Percentiles rank a stretch among this genome's conserved stretches.
Conservation (phyloP, 148 eudicot genomes). For the Rhododendron williamsianum region DNA sequence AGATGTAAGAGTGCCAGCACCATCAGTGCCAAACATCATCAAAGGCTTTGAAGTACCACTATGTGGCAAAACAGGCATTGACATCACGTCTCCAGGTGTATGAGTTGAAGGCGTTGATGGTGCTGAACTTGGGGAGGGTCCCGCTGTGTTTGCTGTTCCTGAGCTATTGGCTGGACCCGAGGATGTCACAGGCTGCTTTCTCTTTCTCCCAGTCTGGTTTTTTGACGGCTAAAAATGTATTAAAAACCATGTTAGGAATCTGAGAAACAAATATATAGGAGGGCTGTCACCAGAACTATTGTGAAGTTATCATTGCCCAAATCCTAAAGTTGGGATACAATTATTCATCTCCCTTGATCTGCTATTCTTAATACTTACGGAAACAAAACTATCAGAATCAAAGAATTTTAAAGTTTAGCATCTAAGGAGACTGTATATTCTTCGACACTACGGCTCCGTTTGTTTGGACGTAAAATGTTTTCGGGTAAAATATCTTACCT, state of each 20-base stretch:
- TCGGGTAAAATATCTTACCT: too few relatives aligned
- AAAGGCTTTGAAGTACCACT: slow-evolving; percentile 60
- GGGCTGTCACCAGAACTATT: neutral
- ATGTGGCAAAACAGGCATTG: slow-evolving; percentile 61
- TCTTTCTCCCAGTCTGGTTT: slow-evolving; percentile 80
- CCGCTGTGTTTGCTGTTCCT: slow-evolving; percentile 94
- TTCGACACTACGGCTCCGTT: neutral
- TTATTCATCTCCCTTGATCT: neutral
- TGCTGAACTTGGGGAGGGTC: slow-evolving; percentile 94
- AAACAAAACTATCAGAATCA: neutral
- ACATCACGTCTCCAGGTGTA: slow-evolving; percentile 87
- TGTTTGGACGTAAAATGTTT: too few relatives aligned
- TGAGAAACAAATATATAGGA: slow-evolving; percentile 21
- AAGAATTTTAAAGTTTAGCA: neutral
- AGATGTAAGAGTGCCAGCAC: slow-evolving; percentile 55
- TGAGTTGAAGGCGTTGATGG: slow-evolving; percentile 97
- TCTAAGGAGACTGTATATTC: neutral
- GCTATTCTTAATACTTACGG: neutral
- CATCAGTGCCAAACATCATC: slow-evolving; percentile 68
- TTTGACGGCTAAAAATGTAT: slow-evolving; percentile 54
- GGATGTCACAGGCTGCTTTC: slow-evolving; percentile 89
- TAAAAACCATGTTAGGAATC: slow-evolving; percentile 26
- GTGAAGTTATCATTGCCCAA: neutral
- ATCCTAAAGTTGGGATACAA: slow-evolving; percentile 23
- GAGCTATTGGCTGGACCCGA: slow-evolving; percentile 97